phyloP scores from a whole-genome alignment of 2,329 filamentous ascomycete genomes.

The Atkinsonella hypoxylon region DNA sequence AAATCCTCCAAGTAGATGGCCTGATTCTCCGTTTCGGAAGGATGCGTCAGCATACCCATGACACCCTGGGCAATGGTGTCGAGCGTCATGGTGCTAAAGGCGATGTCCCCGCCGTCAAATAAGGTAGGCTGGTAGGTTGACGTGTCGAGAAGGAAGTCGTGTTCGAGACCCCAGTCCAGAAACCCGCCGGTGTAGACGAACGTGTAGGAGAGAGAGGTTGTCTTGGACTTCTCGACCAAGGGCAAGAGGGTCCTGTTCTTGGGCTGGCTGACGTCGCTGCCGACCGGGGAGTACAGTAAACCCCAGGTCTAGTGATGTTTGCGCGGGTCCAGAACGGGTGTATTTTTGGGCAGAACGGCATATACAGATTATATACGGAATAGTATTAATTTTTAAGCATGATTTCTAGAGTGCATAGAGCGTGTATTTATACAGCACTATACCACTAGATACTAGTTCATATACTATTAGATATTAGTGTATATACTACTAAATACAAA shows the following conservation, averaged over 20 bases:
- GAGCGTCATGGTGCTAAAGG: slow-evolving; percentile 37
- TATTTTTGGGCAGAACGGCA: too few relatives aligned
- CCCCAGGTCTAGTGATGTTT: too few relatives aligned
- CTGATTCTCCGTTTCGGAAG: slow-evolving; percentile 41
- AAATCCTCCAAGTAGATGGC: slow-evolving; percentile 33
- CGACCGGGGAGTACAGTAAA: too few relatives aligned
- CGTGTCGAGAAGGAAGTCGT: slow-evolving; percentile 31
- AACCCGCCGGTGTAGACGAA: slow-evolving; percentile 41
- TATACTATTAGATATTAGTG: too few relatives aligned
- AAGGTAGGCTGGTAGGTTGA: slow-evolving; percentile 28
- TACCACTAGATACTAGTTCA: too few relatives aligned
- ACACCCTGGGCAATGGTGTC: slow-evolving; percentile 34
- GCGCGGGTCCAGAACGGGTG: too few relatives aligned
- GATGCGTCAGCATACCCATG: slow-evolving; percentile 34
- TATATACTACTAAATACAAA: too few relatives aligned
- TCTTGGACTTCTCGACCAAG: slow-evolving; percentile 30
- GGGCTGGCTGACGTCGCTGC: slow-evolving; percentile 21
- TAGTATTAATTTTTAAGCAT: too few relatives aligned
- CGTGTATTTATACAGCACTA: too few relatives aligned
- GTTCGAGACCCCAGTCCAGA: slow-evolving; percentile 42
- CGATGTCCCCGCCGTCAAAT: slow-evolving; percentile 36
- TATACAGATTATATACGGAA: too few relatives aligned
- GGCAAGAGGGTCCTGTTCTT: slow-evolving; percentile 32
- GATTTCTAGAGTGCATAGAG: too few relatives aligned
- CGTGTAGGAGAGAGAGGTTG: slow-evolving; percentile 39